Conservation (phyloP, 208 protist species). For the Tritrichomonas foetus region DNA sequence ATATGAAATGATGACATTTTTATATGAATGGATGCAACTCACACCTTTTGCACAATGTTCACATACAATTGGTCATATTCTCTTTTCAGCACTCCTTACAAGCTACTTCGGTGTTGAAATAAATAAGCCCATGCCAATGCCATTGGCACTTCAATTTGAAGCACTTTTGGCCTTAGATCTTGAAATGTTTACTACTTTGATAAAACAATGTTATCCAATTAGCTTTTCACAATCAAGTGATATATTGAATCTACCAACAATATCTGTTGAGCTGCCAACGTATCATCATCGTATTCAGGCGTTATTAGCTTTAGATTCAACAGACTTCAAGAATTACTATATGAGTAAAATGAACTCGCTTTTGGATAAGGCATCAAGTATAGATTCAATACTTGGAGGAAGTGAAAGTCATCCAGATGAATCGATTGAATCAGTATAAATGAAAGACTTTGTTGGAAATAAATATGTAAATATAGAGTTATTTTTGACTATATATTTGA, state of each 20-base stretch:
- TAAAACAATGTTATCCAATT: not conserved
- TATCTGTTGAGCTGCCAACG: not conserved
- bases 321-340: not conserved
- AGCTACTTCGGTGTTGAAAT: not conserved
- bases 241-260: not conserved
- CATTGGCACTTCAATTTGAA: not conserved
- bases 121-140: not conserved
- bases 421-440: too few species aligned
- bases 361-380: too few species aligned
- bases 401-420: too few species aligned
- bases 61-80: not conserved
- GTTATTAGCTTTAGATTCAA: not conserved
- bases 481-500: too few species aligned
- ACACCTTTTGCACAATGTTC: not conserved
- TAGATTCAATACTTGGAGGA: too few species aligned
- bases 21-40: not conserved
- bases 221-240: not conserved
- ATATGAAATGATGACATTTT: not conserved
- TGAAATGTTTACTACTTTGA: not conserved
- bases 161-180: not conserved
- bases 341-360: not conserved
- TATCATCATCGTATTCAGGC: not conserved
- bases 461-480: too few species aligned
- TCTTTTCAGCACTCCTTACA: not conserved
- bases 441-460: too few species aligned